These are phyloP conservation scores for Cryptococcus sp. DNA, from an alignment of 1,284 basidiomycete genomes.

Conservation along the genomic window DNA sequence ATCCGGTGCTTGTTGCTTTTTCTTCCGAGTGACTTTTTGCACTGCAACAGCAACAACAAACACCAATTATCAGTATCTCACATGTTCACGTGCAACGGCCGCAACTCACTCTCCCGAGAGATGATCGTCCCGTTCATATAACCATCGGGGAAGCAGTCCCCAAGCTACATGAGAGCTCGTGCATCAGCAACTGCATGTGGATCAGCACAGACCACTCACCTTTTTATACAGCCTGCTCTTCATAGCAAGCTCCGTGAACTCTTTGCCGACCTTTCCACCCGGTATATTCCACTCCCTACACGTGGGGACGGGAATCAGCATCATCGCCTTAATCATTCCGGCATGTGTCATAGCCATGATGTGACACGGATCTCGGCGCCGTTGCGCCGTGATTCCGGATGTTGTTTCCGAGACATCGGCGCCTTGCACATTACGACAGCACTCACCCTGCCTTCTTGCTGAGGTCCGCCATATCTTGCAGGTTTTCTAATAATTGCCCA, in stretches of 20 bases:
- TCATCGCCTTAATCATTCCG: neutral
- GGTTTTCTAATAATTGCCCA: conserved; percentile 44
- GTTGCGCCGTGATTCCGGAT: neutral
- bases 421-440: neutral
- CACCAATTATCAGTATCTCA: neutral
- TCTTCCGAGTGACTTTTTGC: conserved; percentile 5
- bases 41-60: conserved; percentile 1
- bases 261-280: conserved; percentile 14
- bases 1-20: conserved; percentile 6
- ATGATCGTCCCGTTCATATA: conserved; percentile 35
- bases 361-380: neutral
- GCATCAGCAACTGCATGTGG: neutral
- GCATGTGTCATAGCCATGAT: neutral
- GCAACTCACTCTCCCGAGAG: conserved; percentile 41
- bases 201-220: conserved; percentile 17
- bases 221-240: conserved; percentile 37
- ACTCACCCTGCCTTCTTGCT: conserved; percentile 40
- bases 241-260: conserved; percentile 28
- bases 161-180: conserved; percentile 24
- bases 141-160: conserved; percentile 46
- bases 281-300: conserved; percentile 31
- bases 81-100: neutral
- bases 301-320: conserved; percentile 1
- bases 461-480: conserved; percentile 38
- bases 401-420: too few relatives aligned